Evolutionary conservation across 2,329 filamentous ascomycete species (phyloP), one percentile per base, ranked within the genome.

Genomic region (Cordyceps cicadae): DNA sequence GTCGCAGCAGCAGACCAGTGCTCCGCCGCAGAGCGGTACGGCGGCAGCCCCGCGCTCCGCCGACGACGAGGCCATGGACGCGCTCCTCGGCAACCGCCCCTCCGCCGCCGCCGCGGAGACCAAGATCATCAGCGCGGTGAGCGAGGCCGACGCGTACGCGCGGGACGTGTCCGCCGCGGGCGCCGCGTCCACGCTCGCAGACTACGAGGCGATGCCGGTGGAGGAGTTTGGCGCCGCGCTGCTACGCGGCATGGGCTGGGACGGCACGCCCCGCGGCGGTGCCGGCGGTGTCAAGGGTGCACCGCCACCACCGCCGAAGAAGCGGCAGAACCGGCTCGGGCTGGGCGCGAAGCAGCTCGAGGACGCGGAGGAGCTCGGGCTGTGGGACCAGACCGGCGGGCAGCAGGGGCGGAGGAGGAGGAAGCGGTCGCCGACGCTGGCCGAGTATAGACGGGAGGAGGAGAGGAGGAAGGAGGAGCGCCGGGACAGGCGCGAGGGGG

Each of bases 181-280:
- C 1, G 88, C 91, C 24, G 80, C 84, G 34, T 87, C 91, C 4
- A 89, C 86, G 0, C 77, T 96, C 19, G 89, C 90, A 39, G 90
- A 94, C 68, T 97, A 97, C 75, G 87, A 89, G 62, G 86, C 88
- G 14, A 88, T 96, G 63, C 93, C 94, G 0, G 91, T 97, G 17
- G 93, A 97, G 66, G 92, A 97, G 67, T 99, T 97, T 66, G 94
- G 94, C 8, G 89, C 92, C 19, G 92, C 92, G 0, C 80, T 97
- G 64, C 80, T 99, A 41, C 86, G 92, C 37, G 92, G 92, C 11
- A 97, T 97, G 89, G 94, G 94, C 9, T 97, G 93, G 92, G 92
- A 97, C 78, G 87, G 75, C 72, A 82, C 85, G 59, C 77, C 80
- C 84, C 92, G 54, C 87, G 91, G 17, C 12, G 51, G 5, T 32